Evolutionary conservation across 129 eudicot genomes (phyloP), one percentile per base, ranked within the genome.

Genomic region (Saussurea involucrata): DNA sequence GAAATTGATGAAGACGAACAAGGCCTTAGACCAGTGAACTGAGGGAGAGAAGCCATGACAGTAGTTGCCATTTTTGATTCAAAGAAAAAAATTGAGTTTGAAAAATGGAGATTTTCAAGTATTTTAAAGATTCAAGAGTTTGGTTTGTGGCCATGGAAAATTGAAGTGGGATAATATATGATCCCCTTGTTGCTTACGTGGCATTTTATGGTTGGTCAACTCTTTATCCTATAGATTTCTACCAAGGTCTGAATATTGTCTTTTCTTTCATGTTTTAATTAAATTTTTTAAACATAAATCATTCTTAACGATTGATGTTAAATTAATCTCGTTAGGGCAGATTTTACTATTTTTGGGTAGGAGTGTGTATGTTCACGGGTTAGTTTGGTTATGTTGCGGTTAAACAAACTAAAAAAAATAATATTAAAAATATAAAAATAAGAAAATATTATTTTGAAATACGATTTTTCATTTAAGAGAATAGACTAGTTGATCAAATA

Each of bases 41-140:
- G 92, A 31, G 96, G 98, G 78, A 92, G 92, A 68, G 94, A 86
- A 60, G 92, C 80, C 89, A 86, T 82, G 58, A 83, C 78, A 73
- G 86, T 72, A 21, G 88, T 67, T 69, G 98, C 98, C 98, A 93
- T 92, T 74, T 73, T 82, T 4, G 29, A 21, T 46, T 31, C 20
- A 74, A 64, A 36, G 18, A 33, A 11, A 10, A 58, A 63, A 36
- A 17, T 37, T 55, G 53, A 63, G 76, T 21, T 75, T 29, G 44
- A 66, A 82, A 67, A 34, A 5, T 72, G 79, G 63, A 27, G 21
- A 24, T 22, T 37, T 61, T 58, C 31, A 42, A 68, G 71, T 40
- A 37, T 65, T 37, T 66, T 63, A 75, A 81, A 65, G 72, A 17
- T 61, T 80, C 71, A 78, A 81, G 71, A 72, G 66, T 46, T 25